phyloP scores from a whole-genome alignment of 2,329 filamentous ascomycete species.

The Trichoderma lentiforme region DNA sequence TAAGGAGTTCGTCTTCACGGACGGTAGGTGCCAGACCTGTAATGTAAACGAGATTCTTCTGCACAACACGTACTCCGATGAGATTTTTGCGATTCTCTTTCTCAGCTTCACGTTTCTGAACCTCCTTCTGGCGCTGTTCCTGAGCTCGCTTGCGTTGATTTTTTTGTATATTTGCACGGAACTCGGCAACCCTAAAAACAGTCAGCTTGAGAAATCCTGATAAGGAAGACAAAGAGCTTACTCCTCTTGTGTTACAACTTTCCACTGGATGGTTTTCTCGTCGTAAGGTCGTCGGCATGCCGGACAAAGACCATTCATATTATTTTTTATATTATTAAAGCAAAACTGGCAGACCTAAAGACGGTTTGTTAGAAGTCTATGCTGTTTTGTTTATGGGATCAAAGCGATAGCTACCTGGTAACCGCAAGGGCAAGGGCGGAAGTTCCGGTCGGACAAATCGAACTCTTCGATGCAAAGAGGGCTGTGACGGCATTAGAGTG shows the following conservation, averaged over 20 bases:
- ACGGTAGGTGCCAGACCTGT: slow-evolving; percentile 90
- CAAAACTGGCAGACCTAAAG: slow-evolving; percentile 97
- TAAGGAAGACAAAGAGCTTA: slow-evolving; percentile 46
- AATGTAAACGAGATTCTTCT: slow-evolving; percentile 98
- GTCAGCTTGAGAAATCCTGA: slow-evolving; percentile 11
- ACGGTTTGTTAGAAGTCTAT: not conserved
- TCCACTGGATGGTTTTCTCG: slow-evolving; percentile 96
- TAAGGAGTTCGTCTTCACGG: slow-evolving; percentile 85
- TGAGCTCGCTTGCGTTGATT: slow-evolving; percentile 89
- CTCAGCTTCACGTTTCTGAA: slow-evolving; percentile 93
- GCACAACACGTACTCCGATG: slow-evolving; percentile 89
- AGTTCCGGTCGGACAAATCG: slow-evolving; percentile 95
- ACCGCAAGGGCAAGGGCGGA: slow-evolving; percentile 92
- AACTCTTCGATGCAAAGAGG: slow-evolving; percentile 99
- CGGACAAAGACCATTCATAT: slow-evolving; percentile 96
- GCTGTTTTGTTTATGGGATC: not conserved
- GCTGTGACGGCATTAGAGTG: slow-evolving; percentile 47
- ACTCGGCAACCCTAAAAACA: slow-evolving; percentile 61
- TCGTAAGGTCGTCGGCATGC: slow-evolving; percentile 94
- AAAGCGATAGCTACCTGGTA: slow-evolving; percentile 70
- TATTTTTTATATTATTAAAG: slow-evolving; percentile 98
- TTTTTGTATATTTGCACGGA: slow-evolving; percentile 76
- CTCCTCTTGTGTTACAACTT: slow-evolving; percentile 93
- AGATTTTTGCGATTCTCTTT: slow-evolving; percentile 94
- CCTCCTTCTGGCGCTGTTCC: slow-evolving; percentile 84